phyloP scores from a whole-genome alignment of 1,284 basidiomycete species.

The Moniliella sp. region DNA sequence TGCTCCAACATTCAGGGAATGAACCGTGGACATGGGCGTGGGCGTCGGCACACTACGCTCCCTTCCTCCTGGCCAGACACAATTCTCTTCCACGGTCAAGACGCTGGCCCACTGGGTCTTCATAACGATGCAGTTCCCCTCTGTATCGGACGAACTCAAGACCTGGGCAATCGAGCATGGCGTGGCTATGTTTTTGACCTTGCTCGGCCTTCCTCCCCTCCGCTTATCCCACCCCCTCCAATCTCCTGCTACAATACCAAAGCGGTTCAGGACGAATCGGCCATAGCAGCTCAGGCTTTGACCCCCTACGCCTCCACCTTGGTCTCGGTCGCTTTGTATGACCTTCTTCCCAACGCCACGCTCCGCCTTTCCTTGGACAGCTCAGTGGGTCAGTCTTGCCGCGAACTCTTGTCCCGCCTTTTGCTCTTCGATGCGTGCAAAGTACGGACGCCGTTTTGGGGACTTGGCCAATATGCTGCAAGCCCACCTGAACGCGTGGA shows the following conservation, averaged over 20 bases:
- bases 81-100: conserved; percentile 2
- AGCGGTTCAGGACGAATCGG: background rate
- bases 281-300: background rate
- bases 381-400: no score
- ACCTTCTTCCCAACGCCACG: background rate
- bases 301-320: background rate
- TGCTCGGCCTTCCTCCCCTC: no score
- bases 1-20: no score
- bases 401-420: background rate
- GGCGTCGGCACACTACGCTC: background rate
- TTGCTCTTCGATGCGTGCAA: background rate
- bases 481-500: background rate
- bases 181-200: no score
- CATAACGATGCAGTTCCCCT: no score
- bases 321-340: background rate
- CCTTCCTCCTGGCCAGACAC: background rate
- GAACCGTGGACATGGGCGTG: no score
- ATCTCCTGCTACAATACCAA: no score
- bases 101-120: background rate
- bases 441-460: background rate
- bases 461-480: background rate
- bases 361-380: background rate
- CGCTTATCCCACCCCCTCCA: no score
- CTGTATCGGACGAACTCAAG: no score
- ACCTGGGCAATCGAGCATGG: no score